Conservation (phyloP, 805 yeast genomes). For the Schwanniomyces sp. region DNA sequence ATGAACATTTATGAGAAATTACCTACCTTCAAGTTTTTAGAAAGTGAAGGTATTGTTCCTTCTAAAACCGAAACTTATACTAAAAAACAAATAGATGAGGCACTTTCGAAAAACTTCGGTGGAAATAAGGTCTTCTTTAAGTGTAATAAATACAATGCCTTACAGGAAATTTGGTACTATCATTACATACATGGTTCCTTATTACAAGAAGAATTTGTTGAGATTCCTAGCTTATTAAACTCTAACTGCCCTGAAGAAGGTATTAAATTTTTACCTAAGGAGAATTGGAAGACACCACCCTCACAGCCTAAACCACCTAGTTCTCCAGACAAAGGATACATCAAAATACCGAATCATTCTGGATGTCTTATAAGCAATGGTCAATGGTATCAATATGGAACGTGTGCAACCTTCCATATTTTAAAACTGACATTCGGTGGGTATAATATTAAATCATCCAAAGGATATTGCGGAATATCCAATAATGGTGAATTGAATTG, state of each 20-base stretch:
- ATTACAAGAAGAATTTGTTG: constrained; percentile 57
- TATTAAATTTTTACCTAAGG: constrained; percentile 72
- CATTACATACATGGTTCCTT: constrained; percentile 76
- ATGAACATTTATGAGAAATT: constrained; percentile 30
- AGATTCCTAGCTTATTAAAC: constrained; percentile 56
- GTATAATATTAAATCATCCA: constrained; percentile 63
- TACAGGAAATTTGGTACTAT: constrained; percentile 81
- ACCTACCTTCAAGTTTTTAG: constrained; percentile 37
- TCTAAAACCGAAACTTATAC: constrained; percentile 31
- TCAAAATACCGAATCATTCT: constrained; percentile 48
- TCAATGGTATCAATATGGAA: constrained; percentile 76
- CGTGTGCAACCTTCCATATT: constrained; percentile 77
- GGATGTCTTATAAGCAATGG: constrained; percentile 90
- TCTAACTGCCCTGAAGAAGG: constrained; percentile 70
- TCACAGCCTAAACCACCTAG: constrained; percentile 22
- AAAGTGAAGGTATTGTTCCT: constrained; percentile 36
- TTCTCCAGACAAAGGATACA: constrained; percentile 24
- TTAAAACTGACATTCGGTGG: constrained; percentile 67
- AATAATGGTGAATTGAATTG: constrained; percentile 18
- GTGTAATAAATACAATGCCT: constrained; percentile 33
- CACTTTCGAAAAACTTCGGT: constrained; percentile 28
- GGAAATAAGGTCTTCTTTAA: constrained; percentile 36
- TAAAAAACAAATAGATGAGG: constrained; percentile 27
- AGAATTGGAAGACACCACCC: constrained; percentile 18
- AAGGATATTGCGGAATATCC: constrained; percentile 68